Percentiles rank a stretch among this genome's conserved stretches.
Evolutionary conservation across 257 asterid genomes (phyloP).

Genomic region (Primulina eburnea): DNA sequence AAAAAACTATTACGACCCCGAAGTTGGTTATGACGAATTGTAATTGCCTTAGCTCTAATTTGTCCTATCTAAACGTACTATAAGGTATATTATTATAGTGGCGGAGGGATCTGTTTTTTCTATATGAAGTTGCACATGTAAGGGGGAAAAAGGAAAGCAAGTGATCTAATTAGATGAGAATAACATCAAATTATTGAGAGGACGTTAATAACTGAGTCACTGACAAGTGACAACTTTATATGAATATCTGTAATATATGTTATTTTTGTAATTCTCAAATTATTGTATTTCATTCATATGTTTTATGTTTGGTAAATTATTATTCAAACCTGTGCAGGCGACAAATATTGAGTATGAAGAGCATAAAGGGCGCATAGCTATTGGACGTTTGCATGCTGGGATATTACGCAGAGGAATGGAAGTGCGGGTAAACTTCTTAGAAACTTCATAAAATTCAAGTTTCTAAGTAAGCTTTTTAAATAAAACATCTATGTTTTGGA

Average conservation of each 20-base stretch:
- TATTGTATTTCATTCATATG: conserved; percentile 15
- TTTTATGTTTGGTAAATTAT: conserved; percentile 18
- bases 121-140: no score
- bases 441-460: conserved; percentile 10
- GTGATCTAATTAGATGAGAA: no score
- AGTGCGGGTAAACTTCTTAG: conserved; percentile 62
- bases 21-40: no score
- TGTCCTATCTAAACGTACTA: no score
- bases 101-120: no score
- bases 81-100: no score
- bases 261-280: not conserved
- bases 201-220: no score
- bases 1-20: no score
- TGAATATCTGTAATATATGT: no score
- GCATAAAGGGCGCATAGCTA: conserved; percentile 97
- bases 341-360: conserved; percentile 94
- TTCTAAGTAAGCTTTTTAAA: conserved; percentile 15
- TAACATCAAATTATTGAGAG: no score
- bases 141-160: no score
- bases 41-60: no score
- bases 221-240: not conserved
- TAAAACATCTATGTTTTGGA: conserved; percentile 8
- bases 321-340: conserved; percentile 51
- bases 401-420: conserved; percentile 81
- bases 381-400: conserved; percentile 98